Evolutionary conservation across 2,329 filamentous ascomycete genomes (phyloP).

Genomic region (Ceratocystiopsis brevicomis): DNA sequence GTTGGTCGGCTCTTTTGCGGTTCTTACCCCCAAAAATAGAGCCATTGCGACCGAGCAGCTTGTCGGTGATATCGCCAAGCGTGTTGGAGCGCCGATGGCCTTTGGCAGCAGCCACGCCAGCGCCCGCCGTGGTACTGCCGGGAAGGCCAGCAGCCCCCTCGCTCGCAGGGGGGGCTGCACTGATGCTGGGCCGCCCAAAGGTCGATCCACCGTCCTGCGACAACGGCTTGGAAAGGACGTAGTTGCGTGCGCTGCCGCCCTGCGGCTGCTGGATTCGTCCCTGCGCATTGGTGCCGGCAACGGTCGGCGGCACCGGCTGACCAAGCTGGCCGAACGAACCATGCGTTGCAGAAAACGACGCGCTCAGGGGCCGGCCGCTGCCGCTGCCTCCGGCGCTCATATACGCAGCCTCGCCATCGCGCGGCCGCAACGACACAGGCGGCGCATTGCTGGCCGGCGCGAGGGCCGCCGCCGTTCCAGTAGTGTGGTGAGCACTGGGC

Average conservation of each 20-base stretch:
- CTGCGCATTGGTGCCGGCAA: constrained; percentile 75
- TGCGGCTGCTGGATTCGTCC: constrained; percentile 73
- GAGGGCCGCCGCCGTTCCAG: constrained; percentile 16
- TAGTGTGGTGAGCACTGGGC: constrained; percentile 27
- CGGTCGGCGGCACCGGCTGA: constrained; percentile 68
- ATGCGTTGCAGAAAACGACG: constrained; percentile 20
- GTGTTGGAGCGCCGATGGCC: constrained; percentile 55
- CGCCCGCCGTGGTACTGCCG: too few species aligned
- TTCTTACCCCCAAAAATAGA: constrained; percentile 55
- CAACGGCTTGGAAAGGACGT: constrained; percentile 51
- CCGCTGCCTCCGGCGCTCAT: constrained; percentile 25
- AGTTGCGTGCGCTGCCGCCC: constrained; percentile 36
- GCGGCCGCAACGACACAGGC: constrained; percentile 5
- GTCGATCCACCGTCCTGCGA: constrained; percentile 30
- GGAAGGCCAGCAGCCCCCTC: too few species aligned
- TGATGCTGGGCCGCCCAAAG: constrained; percentile 41
- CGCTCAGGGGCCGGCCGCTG: constrained; percentile 47
- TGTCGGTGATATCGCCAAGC: constrained; percentile 65
- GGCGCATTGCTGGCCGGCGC: too few species aligned
- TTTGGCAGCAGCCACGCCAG: constrained; percentile 12
- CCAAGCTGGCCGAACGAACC: constrained; percentile 81
- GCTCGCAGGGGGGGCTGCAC: constrained; percentile 22
- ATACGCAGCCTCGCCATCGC: constrained; percentile 33
- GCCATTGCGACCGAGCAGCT: constrained; percentile 65
- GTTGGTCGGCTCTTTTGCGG: constrained; percentile 29